Evolutionary conservation across 1,139 yeast genomes (phyloP).

Genomic region (Chernovozyma aurita): DNA sequence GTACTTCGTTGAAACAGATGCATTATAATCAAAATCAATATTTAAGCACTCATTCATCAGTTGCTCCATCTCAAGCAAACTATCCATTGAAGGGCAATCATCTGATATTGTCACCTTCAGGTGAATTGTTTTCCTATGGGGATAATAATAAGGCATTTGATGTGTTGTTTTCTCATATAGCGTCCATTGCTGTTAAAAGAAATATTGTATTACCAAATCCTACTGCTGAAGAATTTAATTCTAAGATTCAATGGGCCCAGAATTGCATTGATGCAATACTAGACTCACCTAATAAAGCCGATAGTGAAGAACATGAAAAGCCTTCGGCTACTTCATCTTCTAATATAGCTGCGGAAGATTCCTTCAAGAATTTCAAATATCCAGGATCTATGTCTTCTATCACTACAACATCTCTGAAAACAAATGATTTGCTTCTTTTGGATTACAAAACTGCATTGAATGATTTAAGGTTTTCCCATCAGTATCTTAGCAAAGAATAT

Average conservation of each 20-base stretch:
- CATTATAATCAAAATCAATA: neutral
- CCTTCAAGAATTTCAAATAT: constrained; percentile 10
- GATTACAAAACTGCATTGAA: constrained; percentile 54
- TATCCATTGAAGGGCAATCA: neutral
- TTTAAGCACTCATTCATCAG: neutral
- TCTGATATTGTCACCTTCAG: constrained; percentile 1
- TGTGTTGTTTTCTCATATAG: constrained; percentile 48
- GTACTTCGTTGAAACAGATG: neutral
- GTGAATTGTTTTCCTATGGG: neutral
- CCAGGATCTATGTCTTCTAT: constrained; percentile 4
- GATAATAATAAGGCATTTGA: constrained; percentile 26
- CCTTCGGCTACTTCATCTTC: neutral
- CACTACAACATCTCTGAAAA: constrained; percentile 21
- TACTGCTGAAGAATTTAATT: constrained; percentile 22
- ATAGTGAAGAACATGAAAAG: neutral
- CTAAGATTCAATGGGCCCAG: constrained; percentile 49
- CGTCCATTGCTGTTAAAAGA: constrained; percentile 50
- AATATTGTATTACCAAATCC: constrained; percentile 47
- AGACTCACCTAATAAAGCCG: neutral
- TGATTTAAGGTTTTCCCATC: constrained; percentile 62
- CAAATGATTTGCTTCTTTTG: constrained; percentile 21
- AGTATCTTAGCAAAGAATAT: constrained; percentile 55
- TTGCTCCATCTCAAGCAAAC: neutral
- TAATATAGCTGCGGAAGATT: constrained; percentile 4
- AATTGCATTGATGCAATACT: constrained; percentile 43